Evolutionary conservation across 2,329 filamentous ascomycete genomes (phyloP).

Genomic region (Polytolypa hystricis): DNA sequence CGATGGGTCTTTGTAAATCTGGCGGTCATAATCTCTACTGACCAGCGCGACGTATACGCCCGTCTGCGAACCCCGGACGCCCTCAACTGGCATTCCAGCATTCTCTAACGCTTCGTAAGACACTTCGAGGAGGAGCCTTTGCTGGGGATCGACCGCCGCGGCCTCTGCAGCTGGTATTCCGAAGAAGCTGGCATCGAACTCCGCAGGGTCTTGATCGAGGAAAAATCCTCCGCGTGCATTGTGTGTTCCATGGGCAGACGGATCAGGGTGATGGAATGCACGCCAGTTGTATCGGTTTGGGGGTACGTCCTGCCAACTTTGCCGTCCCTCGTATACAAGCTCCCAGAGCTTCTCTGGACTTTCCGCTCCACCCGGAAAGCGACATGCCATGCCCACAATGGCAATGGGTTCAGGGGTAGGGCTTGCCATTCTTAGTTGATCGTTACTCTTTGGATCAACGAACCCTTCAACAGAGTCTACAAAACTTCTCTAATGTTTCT

Average conservation of each 20-base stretch:
- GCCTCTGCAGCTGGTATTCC: not conserved
- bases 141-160: conserved; percentile 3
- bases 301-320: conserved; percentile 10
- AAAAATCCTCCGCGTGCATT: conserved; percentile 3
- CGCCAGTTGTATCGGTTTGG: not conserved
- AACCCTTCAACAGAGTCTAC: no score
- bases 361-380: not conserved
- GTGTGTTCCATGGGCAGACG: not conserved
- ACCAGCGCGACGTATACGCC: conserved; percentile 8
- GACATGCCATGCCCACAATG: not conserved
- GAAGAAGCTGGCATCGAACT: conserved; percentile 6
- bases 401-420: conserved; percentile 6
- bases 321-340: conserved; percentile 11
- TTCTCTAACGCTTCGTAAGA: conserved; percentile 27
- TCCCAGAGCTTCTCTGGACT: not conserved
- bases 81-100: conserved; percentile 21
- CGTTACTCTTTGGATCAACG: no score
- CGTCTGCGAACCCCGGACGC: conserved; percentile 13
- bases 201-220: conserved; percentile 1
- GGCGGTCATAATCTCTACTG: conserved; percentile 13
- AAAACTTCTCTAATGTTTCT: no score
- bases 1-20: conserved; percentile 13
- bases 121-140: conserved; percentile 18
- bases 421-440: not conserved
- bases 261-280: not conserved